Evolutionary conservation across 2,329 filamentous ascomycete species (phyloP).

Genomic region (Cladosporium sp.): DNA sequence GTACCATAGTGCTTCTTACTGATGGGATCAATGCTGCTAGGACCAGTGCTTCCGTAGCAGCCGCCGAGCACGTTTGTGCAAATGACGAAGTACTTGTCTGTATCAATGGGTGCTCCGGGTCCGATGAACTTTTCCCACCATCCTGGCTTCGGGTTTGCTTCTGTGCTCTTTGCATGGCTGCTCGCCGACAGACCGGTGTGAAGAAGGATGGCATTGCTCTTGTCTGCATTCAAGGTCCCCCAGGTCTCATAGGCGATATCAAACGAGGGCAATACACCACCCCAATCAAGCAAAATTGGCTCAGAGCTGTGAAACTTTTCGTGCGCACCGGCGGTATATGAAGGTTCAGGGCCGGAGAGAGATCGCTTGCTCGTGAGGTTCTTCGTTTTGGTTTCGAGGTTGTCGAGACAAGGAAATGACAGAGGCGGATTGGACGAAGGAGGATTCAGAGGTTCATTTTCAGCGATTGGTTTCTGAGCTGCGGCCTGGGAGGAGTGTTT

Average conservation of each 20-base stretch:
- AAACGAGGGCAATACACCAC: conserved; percentile 83
- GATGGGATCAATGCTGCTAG: conserved; percentile 78
- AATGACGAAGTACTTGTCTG: conserved; percentile 84
- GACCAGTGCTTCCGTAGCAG: conserved; percentile 93
- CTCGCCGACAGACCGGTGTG: conserved; percentile 96
- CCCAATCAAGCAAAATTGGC: conserved; percentile 85
- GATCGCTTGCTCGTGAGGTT: conserved; percentile 64
- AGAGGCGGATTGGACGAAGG: conserved; percentile 72
- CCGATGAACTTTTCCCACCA: conserved; percentile 99
- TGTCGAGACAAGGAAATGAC: conserved; percentile 86
- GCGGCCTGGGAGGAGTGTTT: conserved; percentile 21
- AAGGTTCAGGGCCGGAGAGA: conserved; percentile 76
- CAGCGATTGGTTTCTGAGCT: conserved; percentile 22
- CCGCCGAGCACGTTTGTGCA: conserved; percentile 96
- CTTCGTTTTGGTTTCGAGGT: conserved; percentile 67
- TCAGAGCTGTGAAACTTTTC: conserved; percentile 68
- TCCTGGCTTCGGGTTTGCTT: conserved; percentile 75
- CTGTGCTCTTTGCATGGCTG: conserved; percentile 92
- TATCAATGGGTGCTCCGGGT: conserved; percentile 77
- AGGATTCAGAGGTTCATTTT: conserved; percentile 23
- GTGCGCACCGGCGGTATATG: conserved; percentile 87
- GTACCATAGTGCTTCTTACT: conserved; percentile 89
- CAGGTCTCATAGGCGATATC: conserved; percentile 91
- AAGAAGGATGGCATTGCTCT: conserved; percentile 82
- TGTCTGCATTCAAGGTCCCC: conserved; percentile 74